Evolutionary conservation across 1,284 basidiomycete genomes (phyloP).

Genomic region (Puccinia coronata): DNA sequence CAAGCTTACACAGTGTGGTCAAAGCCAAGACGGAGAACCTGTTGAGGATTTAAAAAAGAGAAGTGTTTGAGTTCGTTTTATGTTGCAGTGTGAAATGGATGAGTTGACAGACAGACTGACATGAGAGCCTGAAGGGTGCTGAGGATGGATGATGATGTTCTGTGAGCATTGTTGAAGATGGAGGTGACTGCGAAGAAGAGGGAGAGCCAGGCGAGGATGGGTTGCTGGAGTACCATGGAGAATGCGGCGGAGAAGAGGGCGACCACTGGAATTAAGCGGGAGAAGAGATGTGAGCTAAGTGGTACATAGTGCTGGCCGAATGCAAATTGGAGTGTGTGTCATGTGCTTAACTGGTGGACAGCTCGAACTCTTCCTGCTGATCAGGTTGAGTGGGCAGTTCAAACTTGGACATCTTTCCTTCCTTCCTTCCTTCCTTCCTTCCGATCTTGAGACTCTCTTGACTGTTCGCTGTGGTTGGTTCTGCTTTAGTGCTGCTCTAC

Average conservation of each 20-base stretch:
- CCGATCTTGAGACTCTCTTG: neutral
- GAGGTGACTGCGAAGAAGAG: conserved; percentile 23
- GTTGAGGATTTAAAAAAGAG: neutral
- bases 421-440: neutral
- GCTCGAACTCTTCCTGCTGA: conserved; percentile 34
- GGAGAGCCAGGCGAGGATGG: conserved; percentile 14
- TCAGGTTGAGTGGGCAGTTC: no score
- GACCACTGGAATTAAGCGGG: neutral
- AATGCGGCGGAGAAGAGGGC: neutral
- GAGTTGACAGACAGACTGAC: neutral
- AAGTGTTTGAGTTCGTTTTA: neutral
- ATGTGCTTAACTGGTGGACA: neutral
- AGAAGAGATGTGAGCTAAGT: neutral
- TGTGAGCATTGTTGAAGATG: conserved; percentile 13
- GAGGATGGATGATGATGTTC: neutral
- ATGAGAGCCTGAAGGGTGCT: conserved; percentile 14
- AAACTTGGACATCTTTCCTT: neutral
- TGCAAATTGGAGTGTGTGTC: neutral
- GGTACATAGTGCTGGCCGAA: neutral
- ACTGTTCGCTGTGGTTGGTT: neutral
- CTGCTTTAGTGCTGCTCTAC: no score
- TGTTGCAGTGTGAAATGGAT: neutral
- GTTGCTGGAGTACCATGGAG: conserved; percentile 25
- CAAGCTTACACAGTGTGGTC: conserved; percentile 14
- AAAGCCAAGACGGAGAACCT: conserved; percentile 31